A percentile compares a stretch with the other conserved stretches of the same genome.
These are phyloP conservation scores for Extremus antarcticus DNA, from an alignment of 495 filamentous ascomycete species.

Conservation along the genomic window DNA sequence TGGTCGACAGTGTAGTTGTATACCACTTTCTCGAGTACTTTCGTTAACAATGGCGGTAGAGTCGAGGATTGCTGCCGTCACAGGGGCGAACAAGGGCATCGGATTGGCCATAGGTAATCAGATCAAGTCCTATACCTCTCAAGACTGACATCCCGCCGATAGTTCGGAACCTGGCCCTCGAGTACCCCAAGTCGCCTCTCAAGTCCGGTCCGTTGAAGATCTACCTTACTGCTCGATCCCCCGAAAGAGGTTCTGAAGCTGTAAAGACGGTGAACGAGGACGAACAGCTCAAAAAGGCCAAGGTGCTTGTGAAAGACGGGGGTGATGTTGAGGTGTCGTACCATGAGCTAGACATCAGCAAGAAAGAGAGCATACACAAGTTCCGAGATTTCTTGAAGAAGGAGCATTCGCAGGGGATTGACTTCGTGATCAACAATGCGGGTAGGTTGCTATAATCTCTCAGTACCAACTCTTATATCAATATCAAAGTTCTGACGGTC, in stretches of 20 bases:
- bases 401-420: conserved; percentile 38
- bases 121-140: not conserved
- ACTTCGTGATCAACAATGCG: conserved; percentile 43
- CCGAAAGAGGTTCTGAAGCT: conserved; percentile 33
- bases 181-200: conserved; percentile 38
- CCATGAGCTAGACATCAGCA: conserved; percentile 35
- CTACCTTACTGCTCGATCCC: conserved; percentile 41
- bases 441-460: conserved; percentile 22
- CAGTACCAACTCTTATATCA: not conserved
- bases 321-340: conserved; percentile 36
- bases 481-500: not conserved
- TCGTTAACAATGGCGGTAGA: conserved; percentile 4
- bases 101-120: conserved; percentile 21
- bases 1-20: not conserved
- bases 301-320: conserved; percentile 33
- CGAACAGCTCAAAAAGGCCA: conserved; percentile 31
- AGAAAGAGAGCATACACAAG: conserved; percentile 31
- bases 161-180: conserved; percentile 35
- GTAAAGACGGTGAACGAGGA: conserved; percentile 32
- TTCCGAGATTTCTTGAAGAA: conserved; percentile 34
- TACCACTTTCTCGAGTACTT: not conserved
- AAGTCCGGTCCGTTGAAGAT: conserved; percentile 38
- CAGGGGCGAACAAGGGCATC: conserved; percentile 27
- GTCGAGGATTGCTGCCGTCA: conserved; percentile 29
- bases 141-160: not conserved